Conservation (phyloP, 768 basidiomycete genomes). For the Multifurca ochricompacta region DNA sequence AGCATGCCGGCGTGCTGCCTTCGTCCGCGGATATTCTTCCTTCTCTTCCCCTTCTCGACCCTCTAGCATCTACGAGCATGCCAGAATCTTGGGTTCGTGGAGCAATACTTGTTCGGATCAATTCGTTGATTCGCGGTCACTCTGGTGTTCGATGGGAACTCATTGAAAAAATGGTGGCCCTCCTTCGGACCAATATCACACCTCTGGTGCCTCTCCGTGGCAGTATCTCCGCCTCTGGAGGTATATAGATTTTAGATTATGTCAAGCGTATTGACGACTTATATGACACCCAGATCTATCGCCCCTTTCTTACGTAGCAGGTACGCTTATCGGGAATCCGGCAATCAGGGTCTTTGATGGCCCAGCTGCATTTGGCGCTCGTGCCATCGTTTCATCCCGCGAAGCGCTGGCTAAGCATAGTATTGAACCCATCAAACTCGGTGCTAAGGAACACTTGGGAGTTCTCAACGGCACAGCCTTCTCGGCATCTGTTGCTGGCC, state of each 20-base stretch:
- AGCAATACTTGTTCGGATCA: slow-evolving; percentile 81
- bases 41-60: slow-evolving; percentile 64
- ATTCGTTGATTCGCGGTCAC: slow-evolving; percentile 83
- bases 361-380: slow-evolving; percentile 39
- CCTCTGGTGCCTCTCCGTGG: slow-evolving; percentile 78
- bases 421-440: slow-evolving; percentile 57
- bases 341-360: slow-evolving; percentile 66
- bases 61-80: slow-evolving; percentile 61
- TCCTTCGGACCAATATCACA: slow-evolving; percentile 65
- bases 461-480: slow-evolving; percentile 84
- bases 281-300: slow-evolving; percentile 14
- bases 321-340: slow-evolving; percentile 70
- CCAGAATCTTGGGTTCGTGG: slow-evolving; percentile 85
- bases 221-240: slow-evolving; percentile 78
- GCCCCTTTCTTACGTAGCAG: slow-evolving; percentile 37
- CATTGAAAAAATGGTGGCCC: slow-evolving; percentile 66
- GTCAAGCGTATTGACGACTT: slow-evolving; percentile 6
- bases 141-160: slow-evolving; percentile 79
- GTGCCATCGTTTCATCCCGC: slow-evolving; percentile 43
- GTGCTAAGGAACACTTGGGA: slow-evolving; percentile 72
- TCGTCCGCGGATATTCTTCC: slow-evolving; percentile 43
- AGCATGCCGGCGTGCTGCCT: slow-evolving; percentile 68
- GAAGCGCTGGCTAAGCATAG: slow-evolving; percentile 53
- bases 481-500: slow-evolving; percentile 67
- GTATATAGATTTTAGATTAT: slow-evolving; percentile 31